A percentile compares a stretch with the other conserved stretches of the same genome.
phyloP scores from a whole-genome alignment of 2,329 filamentous ascomycete genomes.

The Parascedosporium putredinis region DNA sequence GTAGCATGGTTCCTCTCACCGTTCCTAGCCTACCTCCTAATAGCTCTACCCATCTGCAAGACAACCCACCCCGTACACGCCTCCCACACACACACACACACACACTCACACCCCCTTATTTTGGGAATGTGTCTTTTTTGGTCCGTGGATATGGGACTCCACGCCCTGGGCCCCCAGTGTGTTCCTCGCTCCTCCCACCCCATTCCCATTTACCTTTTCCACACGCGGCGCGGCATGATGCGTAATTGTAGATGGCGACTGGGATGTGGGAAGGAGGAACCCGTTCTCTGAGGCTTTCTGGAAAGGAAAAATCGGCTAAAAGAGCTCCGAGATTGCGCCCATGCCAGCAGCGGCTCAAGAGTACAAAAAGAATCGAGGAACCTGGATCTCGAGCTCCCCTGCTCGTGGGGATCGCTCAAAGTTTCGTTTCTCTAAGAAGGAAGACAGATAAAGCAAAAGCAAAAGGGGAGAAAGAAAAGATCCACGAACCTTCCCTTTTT shows the following conservation, averaged over 20 bases:
- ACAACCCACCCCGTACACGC: too few species aligned
- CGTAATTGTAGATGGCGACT: too few species aligned
- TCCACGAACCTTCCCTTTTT: too few species aligned
- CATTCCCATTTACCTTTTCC: not conserved
- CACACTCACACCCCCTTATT: not conserved
- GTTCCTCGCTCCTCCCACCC: too few species aligned
- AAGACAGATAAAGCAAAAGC: not conserved
- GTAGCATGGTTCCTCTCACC: too few species aligned
- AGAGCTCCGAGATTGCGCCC: constrained; percentile 3
- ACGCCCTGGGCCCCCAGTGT: too few species aligned
- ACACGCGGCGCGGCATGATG: not conserved
- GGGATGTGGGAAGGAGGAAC: not conserved
- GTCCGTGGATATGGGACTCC: not conserved
- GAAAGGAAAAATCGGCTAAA: constrained; percentile 7
- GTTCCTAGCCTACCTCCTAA: too few species aligned
- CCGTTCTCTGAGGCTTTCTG: constrained; percentile 4
- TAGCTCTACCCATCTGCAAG: too few species aligned
- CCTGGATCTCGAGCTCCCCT: not conserved
- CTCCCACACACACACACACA: too few species aligned
- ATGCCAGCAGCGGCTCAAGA: not conserved
- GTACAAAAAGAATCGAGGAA: constrained; percentile 5
- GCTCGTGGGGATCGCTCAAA: not conserved
- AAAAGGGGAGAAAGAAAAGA: too few species aligned
- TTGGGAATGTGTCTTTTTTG: not conserved
- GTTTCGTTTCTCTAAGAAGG: not conserved